These are phyloP conservation scores for Cylindrodendrum hubeiense DNA, from an alignment of 2,329 filamentous ascomycete genomes.

Conservation along the genomic window DNA sequence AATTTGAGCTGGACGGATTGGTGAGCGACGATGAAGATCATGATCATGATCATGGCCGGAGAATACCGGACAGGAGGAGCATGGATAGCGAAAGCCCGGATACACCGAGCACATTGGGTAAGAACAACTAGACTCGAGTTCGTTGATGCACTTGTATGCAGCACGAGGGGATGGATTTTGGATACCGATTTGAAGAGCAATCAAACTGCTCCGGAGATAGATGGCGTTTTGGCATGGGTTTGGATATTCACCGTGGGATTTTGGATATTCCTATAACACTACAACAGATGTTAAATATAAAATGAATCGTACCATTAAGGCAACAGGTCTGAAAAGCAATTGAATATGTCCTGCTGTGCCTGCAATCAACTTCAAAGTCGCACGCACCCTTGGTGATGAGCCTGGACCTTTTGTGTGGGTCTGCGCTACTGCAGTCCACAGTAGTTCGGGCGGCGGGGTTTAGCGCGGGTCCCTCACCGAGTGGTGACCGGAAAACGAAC, in stretches of 20 bases:
- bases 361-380: too few species aligned
- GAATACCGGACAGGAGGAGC: slow-evolving; percentile 50
- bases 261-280: neutral
- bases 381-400: neutral
- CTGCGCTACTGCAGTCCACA: neutral
- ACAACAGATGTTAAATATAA: neutral
- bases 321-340: neutral
- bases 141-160: neutral
- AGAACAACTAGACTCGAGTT: slow-evolving; percentile 45
- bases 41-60: slow-evolving; percentile 73
- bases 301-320: neutral
- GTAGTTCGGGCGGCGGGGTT: neutral
- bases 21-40: slow-evolving; percentile 88
- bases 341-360: neutral
- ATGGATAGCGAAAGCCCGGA: slow-evolving; percentile 51
- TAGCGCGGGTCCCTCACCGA: slow-evolving; percentile 3
- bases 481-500: slow-evolving; percentile 4
- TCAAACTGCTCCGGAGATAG: neutral
- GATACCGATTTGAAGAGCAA: neutral
- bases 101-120: slow-evolving; percentile 56
- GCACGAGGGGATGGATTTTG: neutral
- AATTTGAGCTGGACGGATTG: slow-evolving; percentile 92
- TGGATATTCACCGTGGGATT: neutral
- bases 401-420: neutral
- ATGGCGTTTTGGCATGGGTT: slow-evolving; percentile 2